phyloP scores from a whole-genome alignment of 257 asterid genomes.

The Nicotiana tabacum region DNA sequence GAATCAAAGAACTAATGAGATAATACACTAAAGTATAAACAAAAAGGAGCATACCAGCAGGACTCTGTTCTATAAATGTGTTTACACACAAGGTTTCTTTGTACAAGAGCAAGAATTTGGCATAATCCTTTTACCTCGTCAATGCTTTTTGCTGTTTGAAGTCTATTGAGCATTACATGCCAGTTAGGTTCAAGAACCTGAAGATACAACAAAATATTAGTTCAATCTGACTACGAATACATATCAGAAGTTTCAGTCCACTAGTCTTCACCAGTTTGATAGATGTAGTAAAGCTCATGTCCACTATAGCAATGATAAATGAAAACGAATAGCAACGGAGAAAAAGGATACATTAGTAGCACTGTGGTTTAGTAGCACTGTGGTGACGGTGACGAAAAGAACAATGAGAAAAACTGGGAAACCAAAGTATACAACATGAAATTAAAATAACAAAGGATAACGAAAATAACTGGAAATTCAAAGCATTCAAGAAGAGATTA shows the following conservation, averaged over 20 bases:
- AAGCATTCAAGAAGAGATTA: neutral
- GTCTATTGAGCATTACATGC: conserved; percentile 89
- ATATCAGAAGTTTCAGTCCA: neutral
- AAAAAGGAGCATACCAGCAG: neutral
- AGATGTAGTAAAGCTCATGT: neutral
- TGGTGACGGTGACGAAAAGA: neutral
- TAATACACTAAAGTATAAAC: neutral
- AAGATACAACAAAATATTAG: conserved; percentile 9
- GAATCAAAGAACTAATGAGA: neutral
- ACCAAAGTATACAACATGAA: neutral
- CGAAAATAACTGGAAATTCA: neutral
- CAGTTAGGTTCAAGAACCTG: conserved; percentile 99
- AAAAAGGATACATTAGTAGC: neutral
- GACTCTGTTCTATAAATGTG: neutral
- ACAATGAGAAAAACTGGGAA: neutral
- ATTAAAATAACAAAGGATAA: neutral
- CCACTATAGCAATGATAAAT: neutral
- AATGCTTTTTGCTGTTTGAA: conserved; percentile 91
- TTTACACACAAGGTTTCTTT: conserved; percentile 11
- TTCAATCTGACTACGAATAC: neutral
- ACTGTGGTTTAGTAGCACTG: neutral
- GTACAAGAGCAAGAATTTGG: neutral
- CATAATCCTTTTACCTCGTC: conserved; percentile 58
- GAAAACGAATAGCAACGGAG: neutral
- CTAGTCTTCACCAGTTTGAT: neutral